Conservation (phyloP, 345 rosid genomes). For the Salix arbutifolia region DNA sequence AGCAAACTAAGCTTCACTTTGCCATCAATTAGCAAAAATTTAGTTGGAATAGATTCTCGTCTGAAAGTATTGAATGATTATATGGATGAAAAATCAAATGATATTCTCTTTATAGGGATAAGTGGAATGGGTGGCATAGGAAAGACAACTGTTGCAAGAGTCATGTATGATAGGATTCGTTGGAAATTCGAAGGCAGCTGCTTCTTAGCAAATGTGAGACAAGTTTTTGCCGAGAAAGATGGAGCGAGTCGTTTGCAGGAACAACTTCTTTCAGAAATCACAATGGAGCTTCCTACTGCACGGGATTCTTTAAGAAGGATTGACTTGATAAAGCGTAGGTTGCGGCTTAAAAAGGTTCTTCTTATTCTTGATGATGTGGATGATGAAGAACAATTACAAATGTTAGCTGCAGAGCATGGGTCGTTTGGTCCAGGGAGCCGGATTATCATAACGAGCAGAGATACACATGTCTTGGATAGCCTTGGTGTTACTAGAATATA, state of each 20-base stretch:
- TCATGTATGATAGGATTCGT: not conserved
- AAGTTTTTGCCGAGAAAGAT: not conserved
- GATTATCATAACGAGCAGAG: constrained; percentile 17
- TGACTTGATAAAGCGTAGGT: not conserved
- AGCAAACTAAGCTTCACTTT: not conserved
- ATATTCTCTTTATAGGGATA: not conserved
- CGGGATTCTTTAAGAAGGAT: not conserved
- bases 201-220: constrained; percentile 12
- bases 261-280: constrained; percentile 7
- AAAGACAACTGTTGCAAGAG: constrained; percentile 4
- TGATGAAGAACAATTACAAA: not conserved
- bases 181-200: not conserved
- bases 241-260: not conserved
- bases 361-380: constrained; percentile 17
- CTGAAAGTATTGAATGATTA: not conserved
- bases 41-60: not conserved
- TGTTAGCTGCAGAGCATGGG: not conserved
- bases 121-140: constrained; percentile 7
- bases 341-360: not conserved
- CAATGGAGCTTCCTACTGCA: not conserved
- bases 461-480: not conserved
- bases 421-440: constrained; percentile 11
- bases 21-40: not conserved
- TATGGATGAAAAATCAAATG: not conserved
- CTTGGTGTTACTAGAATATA: not conserved